A percentile compares a stretch with the other conserved stretches of the same genome.
Conservation (phyloP, 495 filamentous ascomycete species). For the Penicillium antarcticum region DNA sequence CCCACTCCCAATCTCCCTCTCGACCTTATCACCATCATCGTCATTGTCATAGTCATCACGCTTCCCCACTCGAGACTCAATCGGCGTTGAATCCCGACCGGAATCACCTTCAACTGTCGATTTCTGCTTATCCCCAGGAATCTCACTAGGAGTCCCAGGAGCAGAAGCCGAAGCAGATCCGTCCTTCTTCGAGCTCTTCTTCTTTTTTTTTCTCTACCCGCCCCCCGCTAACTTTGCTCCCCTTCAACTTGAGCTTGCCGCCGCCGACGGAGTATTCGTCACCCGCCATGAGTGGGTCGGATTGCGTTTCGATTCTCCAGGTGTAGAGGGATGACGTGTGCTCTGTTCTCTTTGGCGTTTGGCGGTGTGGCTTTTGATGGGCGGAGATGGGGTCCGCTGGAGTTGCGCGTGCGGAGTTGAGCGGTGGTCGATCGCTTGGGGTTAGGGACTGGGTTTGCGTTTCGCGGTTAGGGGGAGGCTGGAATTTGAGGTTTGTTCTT, state of each 20-base stretch:
- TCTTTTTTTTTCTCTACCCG: constrained; percentile 57
- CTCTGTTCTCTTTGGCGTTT: neutral
- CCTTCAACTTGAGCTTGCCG: constrained; percentile 79
- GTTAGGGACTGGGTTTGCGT: neutral
- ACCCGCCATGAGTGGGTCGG: constrained; percentile 13
- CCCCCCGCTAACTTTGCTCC: constrained; percentile 52
- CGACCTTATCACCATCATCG: constrained; percentile 3
- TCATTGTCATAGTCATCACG: constrained; percentile 2
- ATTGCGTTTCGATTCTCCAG: neutral
- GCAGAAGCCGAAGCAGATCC: constrained; percentile 1
- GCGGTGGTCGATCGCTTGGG: neutral
- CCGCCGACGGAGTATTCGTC: constrained; percentile 69
- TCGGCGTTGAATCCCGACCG: too few relatives aligned
- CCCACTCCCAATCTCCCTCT: constrained; percentile 9
- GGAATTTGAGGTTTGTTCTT: neutral
- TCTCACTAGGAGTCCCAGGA: neutral
- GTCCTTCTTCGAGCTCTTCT: constrained; percentile 54
- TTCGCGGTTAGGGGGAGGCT: neutral
- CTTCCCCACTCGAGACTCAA: neutral
- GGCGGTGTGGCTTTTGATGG: neutral
- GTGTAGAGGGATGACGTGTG: neutral
- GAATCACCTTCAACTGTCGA: neutral
- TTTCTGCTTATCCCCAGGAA: neutral
- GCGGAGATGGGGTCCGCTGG: neutral
- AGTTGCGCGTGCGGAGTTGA: constrained; percentile 21